These are phyloP conservation scores for Tilletiaria anomala DNA, from an alignment of 1,284 basidiomycete species.

Conservation along the genomic window DNA sequence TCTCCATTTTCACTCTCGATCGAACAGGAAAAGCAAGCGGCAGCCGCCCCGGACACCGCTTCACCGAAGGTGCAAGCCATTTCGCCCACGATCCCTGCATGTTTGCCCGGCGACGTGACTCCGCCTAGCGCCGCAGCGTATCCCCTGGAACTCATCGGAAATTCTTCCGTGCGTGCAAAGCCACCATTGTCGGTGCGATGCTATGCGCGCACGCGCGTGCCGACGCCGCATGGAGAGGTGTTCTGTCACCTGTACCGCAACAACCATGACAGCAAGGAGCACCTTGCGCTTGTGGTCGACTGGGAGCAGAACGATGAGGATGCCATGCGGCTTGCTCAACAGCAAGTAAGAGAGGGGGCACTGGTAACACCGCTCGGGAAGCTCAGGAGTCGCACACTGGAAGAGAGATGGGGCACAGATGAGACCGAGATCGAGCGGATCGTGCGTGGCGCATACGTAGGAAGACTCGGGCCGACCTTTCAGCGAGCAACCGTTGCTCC, in stretches of 20 bases:
- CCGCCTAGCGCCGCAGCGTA: too few relatives aligned
- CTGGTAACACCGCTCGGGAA: background rate
- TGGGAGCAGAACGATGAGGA: slow-evolving; percentile 27
- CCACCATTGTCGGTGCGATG: slow-evolving; percentile 51
- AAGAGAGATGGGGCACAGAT: slow-evolving; percentile 65
- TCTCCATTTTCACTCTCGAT: too few relatives aligned
- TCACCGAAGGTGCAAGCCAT: too few relatives aligned
- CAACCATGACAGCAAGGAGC: slow-evolving; percentile 75
- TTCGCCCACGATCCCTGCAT: too few relatives aligned
- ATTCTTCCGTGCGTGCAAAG: slow-evolving; percentile 4
- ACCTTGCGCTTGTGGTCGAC: slow-evolving; percentile 92
- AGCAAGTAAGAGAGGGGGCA: too few relatives aligned
- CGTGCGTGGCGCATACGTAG: slow-evolving; percentile 82
- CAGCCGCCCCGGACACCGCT: too few relatives aligned
- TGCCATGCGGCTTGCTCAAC: background rate
- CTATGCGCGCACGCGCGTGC: slow-evolving; percentile 90
- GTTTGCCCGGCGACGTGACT: too few relatives aligned
- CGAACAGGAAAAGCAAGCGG: too few relatives aligned
- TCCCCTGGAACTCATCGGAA: too few relatives aligned
- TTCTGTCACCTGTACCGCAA: slow-evolving; percentile 89
- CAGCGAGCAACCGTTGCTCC: slow-evolving; percentile 33
- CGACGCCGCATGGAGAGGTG: slow-evolving; percentile 82
- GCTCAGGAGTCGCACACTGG: slow-evolving; percentile 69
- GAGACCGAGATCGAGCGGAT: slow-evolving; percentile 92
- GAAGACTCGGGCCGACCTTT: slow-evolving; percentile 54